Conservation (phyloP, 305 asterid genomes). For the Fraxinus latifolia region DNA sequence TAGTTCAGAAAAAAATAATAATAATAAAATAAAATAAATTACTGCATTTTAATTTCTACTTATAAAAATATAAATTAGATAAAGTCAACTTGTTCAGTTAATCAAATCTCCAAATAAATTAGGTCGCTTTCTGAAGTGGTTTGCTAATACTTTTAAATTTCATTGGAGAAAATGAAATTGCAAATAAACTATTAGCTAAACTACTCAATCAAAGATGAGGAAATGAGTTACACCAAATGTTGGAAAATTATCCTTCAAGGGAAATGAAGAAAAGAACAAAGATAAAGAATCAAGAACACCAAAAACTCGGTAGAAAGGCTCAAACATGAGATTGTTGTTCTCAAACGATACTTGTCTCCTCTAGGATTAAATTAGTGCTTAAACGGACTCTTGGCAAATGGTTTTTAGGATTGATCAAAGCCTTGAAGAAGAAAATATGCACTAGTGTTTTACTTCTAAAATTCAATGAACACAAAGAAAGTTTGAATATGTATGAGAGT, state of each 20-base stretch:
- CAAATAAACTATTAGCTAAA: not conserved
- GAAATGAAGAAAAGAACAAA: not conserved
- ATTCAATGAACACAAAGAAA: not conserved
- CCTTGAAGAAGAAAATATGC: not conserved
- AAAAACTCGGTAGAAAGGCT: not conserved
- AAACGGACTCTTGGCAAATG: not conserved
- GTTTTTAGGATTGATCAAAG: not conserved
- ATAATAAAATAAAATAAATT: not conserved
- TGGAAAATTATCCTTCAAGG: not conserved
- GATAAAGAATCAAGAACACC: not conserved
- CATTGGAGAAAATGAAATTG: not conserved
- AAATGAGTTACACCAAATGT: not conserved
- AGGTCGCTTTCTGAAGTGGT: not conserved
- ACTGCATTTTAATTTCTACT: not conserved
- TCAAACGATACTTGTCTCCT: not conserved
- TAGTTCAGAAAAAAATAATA: not conserved
- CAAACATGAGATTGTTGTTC: not conserved
- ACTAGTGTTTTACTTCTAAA: not conserved
- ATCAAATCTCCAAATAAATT: not conserved
- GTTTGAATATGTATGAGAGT: not conserved
- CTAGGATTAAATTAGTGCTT: not conserved
- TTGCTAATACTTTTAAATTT: not conserved
- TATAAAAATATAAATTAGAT: slow-evolving; percentile 8
- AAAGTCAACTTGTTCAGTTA: not conserved
- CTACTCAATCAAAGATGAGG: not conserved